Base-by-base conservation (phyloP, 2,329 filamentous ascomycete genomes). In the Aspergillus aculeatus region DNA sequence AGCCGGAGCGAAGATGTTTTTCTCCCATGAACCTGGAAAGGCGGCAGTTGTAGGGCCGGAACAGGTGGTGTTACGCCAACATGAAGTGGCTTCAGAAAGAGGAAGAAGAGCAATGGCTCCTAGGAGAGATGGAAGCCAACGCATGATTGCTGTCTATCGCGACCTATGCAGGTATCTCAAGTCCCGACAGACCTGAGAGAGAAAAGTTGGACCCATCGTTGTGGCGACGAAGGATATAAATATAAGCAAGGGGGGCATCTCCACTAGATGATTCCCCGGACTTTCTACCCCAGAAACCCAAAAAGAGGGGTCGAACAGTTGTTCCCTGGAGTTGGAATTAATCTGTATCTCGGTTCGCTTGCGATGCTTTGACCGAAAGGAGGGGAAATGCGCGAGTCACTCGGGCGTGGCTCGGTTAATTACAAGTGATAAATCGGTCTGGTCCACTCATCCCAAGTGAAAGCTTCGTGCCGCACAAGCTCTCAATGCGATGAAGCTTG, bases 21-120 rank as follows among this genome's bases (percentile, higher is more conserved):
- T 70, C 32, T 88, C 81, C 85, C 86, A 88, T 16, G 73, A 71
- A 0, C 85, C 85, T 2, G 79, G 77, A 62, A 87, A 88, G 0
- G 84, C 78, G 6, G 81, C 69, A 5, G 79, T 70, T 10, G 69
- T 68, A 3, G 83, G 80, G 3, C 81, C 81, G 21, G 76, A 81
- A 67, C 86, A 88, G 21, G 77, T 69, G 1, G 81, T 83, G 56
- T 85, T 70, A 60, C 81, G 76, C 85, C 85, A 88, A 68, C 85
- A 88, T 24, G 58, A 62, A 23, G 67, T 56, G 19, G 70, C 66
- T 49, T 53, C 53, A 10, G 57, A 59, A 11, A 56, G 12, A n/a
- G 57, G 53, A 41, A 62, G 35, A 62, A 69, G 54, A 49, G 54
- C 62, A 32, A 63, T 58, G 7, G 68, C 41, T 31, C 59, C 56